A percentile compares a stretch with the other conserved stretches of the same genome.
phyloP scores from a whole-genome alignment of 257 asterid species.

The Gynochthodes officinalis region DNA sequence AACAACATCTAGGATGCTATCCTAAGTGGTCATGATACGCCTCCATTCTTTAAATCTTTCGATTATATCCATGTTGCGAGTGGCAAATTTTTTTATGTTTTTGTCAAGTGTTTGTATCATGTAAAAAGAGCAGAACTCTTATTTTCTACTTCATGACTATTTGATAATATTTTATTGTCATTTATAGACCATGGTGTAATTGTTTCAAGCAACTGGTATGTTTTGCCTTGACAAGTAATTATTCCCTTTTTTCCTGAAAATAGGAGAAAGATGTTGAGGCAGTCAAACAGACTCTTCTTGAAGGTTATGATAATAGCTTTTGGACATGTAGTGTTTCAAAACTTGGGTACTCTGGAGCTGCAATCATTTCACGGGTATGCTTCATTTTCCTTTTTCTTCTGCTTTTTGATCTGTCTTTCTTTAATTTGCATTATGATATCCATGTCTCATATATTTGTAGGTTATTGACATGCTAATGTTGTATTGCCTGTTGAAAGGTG shows the following conservation, averaged over 20 bases:
- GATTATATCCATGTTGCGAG: not conserved
- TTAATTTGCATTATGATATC: not conserved
- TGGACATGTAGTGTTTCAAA: conserved; percentile 93
- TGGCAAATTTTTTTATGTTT: not conserved
- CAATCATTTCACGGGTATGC: conserved; percentile 84
- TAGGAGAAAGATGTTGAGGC: conserved; percentile 91
- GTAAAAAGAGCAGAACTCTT: not conserved
- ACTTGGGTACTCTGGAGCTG: conserved; percentile 93
- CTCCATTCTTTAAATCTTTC: not conserved
- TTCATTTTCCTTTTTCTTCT: conserved; percentile 8
- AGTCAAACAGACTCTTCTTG: conserved; percentile 57
- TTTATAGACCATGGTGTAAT: not conserved
- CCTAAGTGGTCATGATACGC: not conserved
- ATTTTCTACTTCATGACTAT: not conserved
- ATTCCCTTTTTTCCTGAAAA: conserved; percentile 25
- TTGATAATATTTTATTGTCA: not conserved
- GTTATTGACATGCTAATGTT: not conserved
- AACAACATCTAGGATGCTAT: too few relatives aligned
- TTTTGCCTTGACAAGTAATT: conserved; percentile 4
- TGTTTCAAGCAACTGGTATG: not conserved
- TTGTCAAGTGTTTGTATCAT: not conserved
- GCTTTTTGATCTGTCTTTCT: not conserved
- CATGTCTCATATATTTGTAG: not conserved
- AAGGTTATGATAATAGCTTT: conserved; percentile 76
- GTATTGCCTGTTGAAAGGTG: not conserved